phyloP scores from a whole-genome alignment of 306 rosid species.

The Abrus pulchellus region DNA sequence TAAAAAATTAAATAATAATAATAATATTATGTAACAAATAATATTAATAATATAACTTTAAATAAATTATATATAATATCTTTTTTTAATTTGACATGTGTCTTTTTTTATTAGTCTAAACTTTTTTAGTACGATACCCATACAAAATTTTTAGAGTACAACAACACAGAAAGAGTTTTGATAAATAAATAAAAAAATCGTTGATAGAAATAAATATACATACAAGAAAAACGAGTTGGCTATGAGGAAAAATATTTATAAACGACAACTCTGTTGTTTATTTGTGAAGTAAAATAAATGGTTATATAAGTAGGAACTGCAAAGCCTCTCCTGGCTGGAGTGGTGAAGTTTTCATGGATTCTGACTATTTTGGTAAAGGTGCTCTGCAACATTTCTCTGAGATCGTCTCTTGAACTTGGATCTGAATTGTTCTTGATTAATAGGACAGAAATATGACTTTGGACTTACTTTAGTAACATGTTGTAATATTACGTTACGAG shows the following conservation, averaged over 20 bases:
- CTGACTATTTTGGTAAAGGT: slow-evolving; percentile 15
- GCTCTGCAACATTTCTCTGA: neutral
- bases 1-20: no score
- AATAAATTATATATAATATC: no score
- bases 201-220: neutral
- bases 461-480: no score
- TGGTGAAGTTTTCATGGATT: neutral
- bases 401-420: neutral
- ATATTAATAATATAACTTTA: no score
- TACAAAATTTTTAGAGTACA: no score
- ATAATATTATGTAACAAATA: no score
- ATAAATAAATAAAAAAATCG: no score
- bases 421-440: neutral
- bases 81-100: no score
- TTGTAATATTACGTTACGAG: no score
- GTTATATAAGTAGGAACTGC: neutral
- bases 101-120: no score
- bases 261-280: neutral
- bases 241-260: slow-evolving; percentile 35
- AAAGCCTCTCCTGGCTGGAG: neutral
- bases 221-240: slow-evolving; percentile 36
- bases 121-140: no score
- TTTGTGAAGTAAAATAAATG: neutral
- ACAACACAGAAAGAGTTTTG: no score
- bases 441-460: neutral